Evolutionary conservation across 2,329 filamentous ascomycete species (phyloP).

Genomic region (Xylaria sp.): DNA sequence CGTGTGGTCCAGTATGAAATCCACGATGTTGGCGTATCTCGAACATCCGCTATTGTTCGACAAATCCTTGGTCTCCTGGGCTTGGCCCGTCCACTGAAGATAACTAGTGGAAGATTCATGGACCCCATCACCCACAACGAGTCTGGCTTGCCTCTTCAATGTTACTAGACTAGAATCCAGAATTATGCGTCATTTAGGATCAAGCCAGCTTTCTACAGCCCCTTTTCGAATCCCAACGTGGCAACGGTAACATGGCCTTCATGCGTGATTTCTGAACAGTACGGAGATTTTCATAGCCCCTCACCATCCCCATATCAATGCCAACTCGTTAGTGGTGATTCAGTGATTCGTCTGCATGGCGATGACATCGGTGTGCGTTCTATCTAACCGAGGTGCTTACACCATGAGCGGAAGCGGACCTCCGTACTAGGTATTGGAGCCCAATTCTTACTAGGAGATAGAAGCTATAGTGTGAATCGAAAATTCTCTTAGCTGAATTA

Average conservation of each 20-base stretch:
- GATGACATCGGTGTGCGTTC: neutral
- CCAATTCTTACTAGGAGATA: neutral
- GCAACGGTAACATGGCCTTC: neutral
- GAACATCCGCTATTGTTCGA: neutral
- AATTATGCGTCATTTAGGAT: neutral
- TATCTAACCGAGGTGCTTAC: neutral
- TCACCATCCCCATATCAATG: neutral
- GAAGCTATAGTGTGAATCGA: neutral
- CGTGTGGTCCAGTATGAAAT: neutral
- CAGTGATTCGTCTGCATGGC: slow-evolving; percentile 1
- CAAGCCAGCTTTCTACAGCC: neutral
- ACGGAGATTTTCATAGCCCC: neutral
- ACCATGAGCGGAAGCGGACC: neutral
- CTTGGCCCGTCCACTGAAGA: neutral
- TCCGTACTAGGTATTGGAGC: neutral
- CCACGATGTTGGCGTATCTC: neutral
- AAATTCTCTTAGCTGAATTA: neutral
- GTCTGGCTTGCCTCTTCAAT: neutral
- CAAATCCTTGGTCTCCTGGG: neutral
- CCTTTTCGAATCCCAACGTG: neutral
- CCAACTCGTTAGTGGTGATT: neutral
- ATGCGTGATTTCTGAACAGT: neutral
- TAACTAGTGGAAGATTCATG: neutral
- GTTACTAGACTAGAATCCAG: neutral
- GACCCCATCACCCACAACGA: neutral